Conservation (phyloP, 2,329 filamentous ascomycete genomes). For the Gnomoniopsis smithogilvyi region DNA sequence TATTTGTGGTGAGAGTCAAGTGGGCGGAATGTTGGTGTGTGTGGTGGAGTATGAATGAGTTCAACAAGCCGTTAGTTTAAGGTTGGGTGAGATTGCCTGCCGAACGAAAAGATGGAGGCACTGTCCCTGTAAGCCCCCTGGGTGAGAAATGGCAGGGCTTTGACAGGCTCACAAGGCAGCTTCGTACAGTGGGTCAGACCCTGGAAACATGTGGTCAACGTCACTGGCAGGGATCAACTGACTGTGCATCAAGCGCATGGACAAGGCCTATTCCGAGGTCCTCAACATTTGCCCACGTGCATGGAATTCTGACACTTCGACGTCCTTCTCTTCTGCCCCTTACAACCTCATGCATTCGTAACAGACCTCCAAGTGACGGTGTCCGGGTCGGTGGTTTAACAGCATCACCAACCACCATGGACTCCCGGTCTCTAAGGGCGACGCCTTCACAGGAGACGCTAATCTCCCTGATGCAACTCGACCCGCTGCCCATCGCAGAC, state of each 20-base stretch:
- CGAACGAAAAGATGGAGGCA: background rate
- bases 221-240: background rate
- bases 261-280: too few species aligned
- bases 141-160: background rate
- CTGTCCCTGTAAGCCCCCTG: too few species aligned
- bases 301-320: constrained; percentile 1
- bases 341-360: background rate
- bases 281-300: too few species aligned
- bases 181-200: background rate
- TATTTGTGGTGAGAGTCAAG: background rate
- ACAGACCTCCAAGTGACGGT: constrained; percentile 23
- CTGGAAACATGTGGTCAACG: constrained; percentile 12
- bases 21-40: background rate
- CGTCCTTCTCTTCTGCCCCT: constrained; percentile 5
- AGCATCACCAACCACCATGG: too few species aligned
- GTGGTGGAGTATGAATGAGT: background rate
- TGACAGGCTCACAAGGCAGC: background rate
- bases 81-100: background rate
- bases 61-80: too few species aligned
- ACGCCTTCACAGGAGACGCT: constrained; percentile 52
- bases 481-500: constrained; percentile 71
- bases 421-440: constrained; percentile 32
- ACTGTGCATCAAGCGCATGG: background rate
- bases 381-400: background rate
- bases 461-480: constrained; percentile 70